phyloP scores from a whole-genome alignment of 192 early-diverging fungal genomes.

The Coemansia sp. region DNA sequence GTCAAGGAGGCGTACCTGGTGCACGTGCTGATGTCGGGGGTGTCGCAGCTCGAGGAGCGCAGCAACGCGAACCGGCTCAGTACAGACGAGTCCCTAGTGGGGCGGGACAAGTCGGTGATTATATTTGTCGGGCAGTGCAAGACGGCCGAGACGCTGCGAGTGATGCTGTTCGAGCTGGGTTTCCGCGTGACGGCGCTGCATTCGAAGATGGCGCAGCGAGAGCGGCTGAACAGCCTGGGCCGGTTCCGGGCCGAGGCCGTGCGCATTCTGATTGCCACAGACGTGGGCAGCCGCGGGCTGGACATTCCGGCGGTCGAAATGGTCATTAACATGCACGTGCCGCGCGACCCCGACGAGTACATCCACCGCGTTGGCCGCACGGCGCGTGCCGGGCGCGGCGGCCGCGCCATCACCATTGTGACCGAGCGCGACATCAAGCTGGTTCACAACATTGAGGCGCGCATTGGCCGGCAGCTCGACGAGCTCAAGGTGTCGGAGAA shows the following conservation, averaged over 20 bases:
- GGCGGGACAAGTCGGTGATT: slow-evolving; percentile 77
- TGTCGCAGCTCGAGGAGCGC: slow-evolving; percentile 39
- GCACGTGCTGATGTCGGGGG: slow-evolving; percentile 58
- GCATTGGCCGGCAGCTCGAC: slow-evolving; percentile 76
- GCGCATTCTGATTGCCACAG: slow-evolving; percentile 88
- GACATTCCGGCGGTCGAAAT: slow-evolving; percentile 93
- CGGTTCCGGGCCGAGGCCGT: slow-evolving; percentile 89
- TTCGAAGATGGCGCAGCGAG: slow-evolving; percentile 87
- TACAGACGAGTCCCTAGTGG: slow-evolving; percentile 29
- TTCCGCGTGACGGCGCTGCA: slow-evolving; percentile 88
- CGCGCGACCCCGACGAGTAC: slow-evolving; percentile 92
- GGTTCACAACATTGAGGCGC: slow-evolving; percentile 85
- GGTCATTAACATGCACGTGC: slow-evolving; percentile 95
- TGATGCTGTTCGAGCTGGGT: slow-evolving; percentile 89
- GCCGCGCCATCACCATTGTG: slow-evolving; percentile 83
- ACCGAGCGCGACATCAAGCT: slow-evolving; percentile 82
- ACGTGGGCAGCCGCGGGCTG: slow-evolving; percentile 95
- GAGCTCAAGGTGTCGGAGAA: slow-evolving; percentile 75
- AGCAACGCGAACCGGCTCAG: slow-evolving; percentile 6
- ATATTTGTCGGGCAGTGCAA: slow-evolving; percentile 88
- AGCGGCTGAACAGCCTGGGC: slow-evolving; percentile 83
- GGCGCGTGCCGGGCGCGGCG: slow-evolving; percentile 91
- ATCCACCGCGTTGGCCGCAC: slow-evolving; percentile 98
- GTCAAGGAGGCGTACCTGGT: slow-evolving; percentile 85
- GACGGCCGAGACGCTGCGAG: slow-evolving; percentile 76